Base-by-base conservation (phyloP, 1,284 basidiomycete species). In the Cutaneotrichosporon mucoides region DNA sequence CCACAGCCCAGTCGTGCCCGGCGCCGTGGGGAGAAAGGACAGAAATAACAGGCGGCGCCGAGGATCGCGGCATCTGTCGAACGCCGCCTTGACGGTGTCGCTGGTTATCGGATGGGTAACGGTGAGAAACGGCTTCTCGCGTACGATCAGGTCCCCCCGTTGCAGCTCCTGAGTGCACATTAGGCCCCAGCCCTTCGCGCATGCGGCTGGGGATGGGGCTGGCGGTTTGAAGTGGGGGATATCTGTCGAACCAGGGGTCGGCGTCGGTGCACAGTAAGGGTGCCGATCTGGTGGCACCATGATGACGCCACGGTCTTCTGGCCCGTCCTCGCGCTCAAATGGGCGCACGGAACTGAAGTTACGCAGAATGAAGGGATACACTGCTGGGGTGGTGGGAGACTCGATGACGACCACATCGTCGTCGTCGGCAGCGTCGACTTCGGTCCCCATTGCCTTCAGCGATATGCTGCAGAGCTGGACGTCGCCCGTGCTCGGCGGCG, bases 51-150 rank as follows among this genome's bases (percentile, higher is more conserved):
- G 24, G 24, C 24, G 24, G 24, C 24, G 24, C 24, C 24, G 24
- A 24, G 24, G 24, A 24, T 24, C 24, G 24, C 24, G 24, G 24
- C 24, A 24, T 11, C 13, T 7, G 6, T 33, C 42, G 41, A 56
- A 50, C 6, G 49, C 41, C 11, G n/a, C 16, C 9, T 16, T 9
- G 24, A 51, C 55, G 12, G 33, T 34, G 6, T 38, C 4, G 11
- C 10, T 5, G 3, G 13, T 44, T 4, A 44, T 40, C 2, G 48
- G 16, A 34, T 44, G 45, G 3, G 13, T 16, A 4, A 50, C 15
- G 5, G 37, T 24, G 34, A 50, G 11, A 3, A 56, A 38, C 6
- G 55, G 55, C 41, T 24, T 33, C 55, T 56, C 55, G 41, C 35
- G 42, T 7, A 56, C 6, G 16, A 56, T 51, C 6, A 50, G n/a